These are phyloP conservation scores for Oryza meyeriana DNA, from an alignment of 176 grass and related monocot species.

Conservation along the genomic window DNA sequence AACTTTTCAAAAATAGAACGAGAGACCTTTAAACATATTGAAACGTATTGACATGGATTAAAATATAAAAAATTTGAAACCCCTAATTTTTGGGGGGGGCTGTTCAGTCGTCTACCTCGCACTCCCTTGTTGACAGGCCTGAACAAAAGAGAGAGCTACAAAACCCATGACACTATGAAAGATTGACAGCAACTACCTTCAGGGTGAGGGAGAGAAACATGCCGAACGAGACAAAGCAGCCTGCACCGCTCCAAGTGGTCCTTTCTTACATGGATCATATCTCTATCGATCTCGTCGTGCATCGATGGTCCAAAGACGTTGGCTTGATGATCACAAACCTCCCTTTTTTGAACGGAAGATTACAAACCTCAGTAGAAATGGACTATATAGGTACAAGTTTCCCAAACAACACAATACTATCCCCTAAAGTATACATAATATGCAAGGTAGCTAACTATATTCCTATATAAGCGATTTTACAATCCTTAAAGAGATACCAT, in stretches of 20 bases:
- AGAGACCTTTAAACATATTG: too few species aligned
- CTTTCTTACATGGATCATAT: neutral
- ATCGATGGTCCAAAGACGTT: neutral
- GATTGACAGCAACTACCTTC: constrained; percentile 17
- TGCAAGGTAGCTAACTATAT: too few species aligned
- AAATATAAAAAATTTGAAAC: too few species aligned
- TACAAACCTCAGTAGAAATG: neutral
- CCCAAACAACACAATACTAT: too few species aligned
- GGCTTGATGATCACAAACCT: neutral
- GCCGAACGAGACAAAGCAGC: constrained; percentile 27
- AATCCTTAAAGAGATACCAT: too few species aligned
- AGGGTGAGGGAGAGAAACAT: constrained; percentile 3
- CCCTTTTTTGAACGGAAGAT: neutral
- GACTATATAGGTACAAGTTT: neutral
- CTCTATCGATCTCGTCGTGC: neutral
- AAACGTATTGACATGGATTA: too few species aligned
- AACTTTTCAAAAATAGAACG: too few species aligned
- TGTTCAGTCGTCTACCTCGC: too few species aligned
- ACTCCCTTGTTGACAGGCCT: too few species aligned
- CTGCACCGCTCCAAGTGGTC: constrained; percentile 14
- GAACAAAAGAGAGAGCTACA: neutral
- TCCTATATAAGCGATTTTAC: too few species aligned
- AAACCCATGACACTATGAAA: neutral
- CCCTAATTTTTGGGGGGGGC: too few species aligned
- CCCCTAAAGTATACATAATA: neutral